phyloP scores from a whole-genome alignment of 2,329 filamentous ascomycete species.

The Ophiocordyceps camponoti-leonardi region DNA sequence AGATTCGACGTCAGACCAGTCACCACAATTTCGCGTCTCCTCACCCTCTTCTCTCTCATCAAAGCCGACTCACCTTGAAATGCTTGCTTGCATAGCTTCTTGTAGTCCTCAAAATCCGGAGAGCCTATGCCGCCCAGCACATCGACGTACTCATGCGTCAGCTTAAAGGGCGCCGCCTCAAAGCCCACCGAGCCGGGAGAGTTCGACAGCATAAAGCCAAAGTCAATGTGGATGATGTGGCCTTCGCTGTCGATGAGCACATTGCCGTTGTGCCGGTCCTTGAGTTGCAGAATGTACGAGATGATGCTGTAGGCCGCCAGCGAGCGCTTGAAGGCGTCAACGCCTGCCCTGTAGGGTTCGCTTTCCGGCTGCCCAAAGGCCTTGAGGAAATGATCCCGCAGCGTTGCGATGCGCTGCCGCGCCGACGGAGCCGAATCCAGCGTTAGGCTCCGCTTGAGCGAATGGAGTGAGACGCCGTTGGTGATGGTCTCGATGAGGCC shows the following conservation, averaged over 20 bases:
- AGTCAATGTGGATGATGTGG: conserved; percentile 79
- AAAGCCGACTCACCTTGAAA: conserved; percentile 46
- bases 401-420: conserved; percentile 57
- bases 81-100: conserved; percentile 63
- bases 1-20: neutral
- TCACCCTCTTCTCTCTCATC: neutral
- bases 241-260: conserved; percentile 73
- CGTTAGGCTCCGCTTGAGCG: conserved; percentile 66
- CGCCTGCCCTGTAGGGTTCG: conserved; percentile 51
- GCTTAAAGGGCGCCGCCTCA: conserved; percentile 73
- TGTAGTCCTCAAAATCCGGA: conserved; percentile 57
- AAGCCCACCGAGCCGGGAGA: conserved; percentile 73
- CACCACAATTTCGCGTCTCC: too few species aligned
- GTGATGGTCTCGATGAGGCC: conserved; percentile 79
- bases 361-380: conserved; percentile 57
- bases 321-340: conserved; percentile 66
- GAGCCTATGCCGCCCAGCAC: conserved; percentile 59
- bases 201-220: conserved; percentile 81
- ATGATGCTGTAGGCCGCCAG: conserved; percentile 76
- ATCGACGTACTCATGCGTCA: conserved; percentile 74
- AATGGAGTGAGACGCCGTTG: conserved; percentile 75
- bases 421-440: conserved; percentile 59
- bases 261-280: conserved; percentile 76
- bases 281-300: conserved; percentile 67
- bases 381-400: conserved; percentile 69